Evolutionary conservation across 306 rosid genomes (phyloP), one percentile per base, ranked within the genome.

Genomic region (Trifolium pratense): DNA sequence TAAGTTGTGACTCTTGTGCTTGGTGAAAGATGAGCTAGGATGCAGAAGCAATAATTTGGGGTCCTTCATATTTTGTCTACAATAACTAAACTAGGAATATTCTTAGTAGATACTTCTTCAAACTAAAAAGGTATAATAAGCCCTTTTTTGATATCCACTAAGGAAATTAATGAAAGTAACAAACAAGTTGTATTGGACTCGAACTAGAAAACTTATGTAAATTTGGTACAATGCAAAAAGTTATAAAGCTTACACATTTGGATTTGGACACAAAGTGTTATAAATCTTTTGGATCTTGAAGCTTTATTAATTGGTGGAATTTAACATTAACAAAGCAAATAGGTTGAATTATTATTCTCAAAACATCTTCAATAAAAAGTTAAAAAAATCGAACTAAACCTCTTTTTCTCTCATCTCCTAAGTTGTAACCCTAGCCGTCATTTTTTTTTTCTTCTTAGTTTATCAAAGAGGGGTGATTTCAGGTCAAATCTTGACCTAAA

Each of bases 71-170:
- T 9, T 59, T 59, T 18, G 32, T 16, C 20, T 59, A 53, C 6
- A 48, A 48, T 4, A 53, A 53, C 74, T 70, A 16, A 36, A 12
- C 57, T 70, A 16, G 68, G 92, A 85, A 81, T 79, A 87, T 85
- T 86, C 86, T 84, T n/a, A 56, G 77, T 77, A 66, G 26, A 85
- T 85, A 2, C 86, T 79, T 76, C 68, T 80, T 53, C 61, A 64
- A 18, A 25, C 40, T 59, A 59, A 34, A 75, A 74, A 81, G 71
- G 74, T 69, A 83, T 48, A 20, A 83, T 48, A 20, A 74, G 11
- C 80, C 56, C 83, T 76, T 83, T 78, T 74, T 21, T n/a, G 75
- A 64, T 80, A 69, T 78, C 87, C 91, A 72, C 79, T 31, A 23
- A 63, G 57, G 53, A 31, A 70, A 87, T 23, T 20, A 71, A 56